Percentiles rank a stretch among this genome's conserved stretches.
phyloP scores from a whole-genome alignment of 805 yeast species.

The Millerozyma acaciae region DNA sequence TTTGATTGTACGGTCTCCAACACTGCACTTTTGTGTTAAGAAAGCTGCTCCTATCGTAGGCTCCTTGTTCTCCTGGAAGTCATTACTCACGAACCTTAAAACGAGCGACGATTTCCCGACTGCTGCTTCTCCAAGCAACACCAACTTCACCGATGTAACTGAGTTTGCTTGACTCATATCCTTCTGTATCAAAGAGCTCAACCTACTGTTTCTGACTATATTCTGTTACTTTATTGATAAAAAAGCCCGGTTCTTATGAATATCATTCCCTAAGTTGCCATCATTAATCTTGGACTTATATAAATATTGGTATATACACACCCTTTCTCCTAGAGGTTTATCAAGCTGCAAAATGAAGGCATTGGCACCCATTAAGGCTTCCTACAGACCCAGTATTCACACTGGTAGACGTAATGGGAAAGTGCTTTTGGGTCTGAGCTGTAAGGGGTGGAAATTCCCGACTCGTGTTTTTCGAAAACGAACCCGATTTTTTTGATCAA shows the following conservation, averaged over 20 bases:
- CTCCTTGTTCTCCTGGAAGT: constrained; percentile 94
- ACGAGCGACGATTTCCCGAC: constrained; percentile 95
- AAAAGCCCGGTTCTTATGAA: too few species aligned
- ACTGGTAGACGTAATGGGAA: constrained; percentile 54
- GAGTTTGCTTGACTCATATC: constrained; percentile 31
- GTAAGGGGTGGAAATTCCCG: constrained; percentile 47
- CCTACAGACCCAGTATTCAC: constrained; percentile 67
- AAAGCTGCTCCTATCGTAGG: constrained; percentile 99
- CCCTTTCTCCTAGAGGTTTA: not conserved
- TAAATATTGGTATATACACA: too few species aligned
- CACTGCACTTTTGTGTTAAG: constrained; percentile 86
- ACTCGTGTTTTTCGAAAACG: constrained; percentile 40
- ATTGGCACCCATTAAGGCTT: too few species aligned
- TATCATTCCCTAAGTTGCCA: too few species aligned
- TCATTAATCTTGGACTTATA: too few species aligned
- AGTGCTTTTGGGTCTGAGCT: constrained; percentile 47
- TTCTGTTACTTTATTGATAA: too few species aligned
- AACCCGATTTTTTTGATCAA: constrained; percentile 51
- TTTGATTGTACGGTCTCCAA: constrained; percentile 82
- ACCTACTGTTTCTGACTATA: too few species aligned
- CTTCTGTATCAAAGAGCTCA: too few species aligned
- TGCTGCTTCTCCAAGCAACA: constrained; percentile 94
- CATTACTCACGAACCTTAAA: constrained; percentile 87
- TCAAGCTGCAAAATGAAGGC: too few species aligned
- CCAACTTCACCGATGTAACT: constrained; percentile 80